Conservation (phyloP, 805 yeast species). For the Yarrowia hollandica region DNA sequence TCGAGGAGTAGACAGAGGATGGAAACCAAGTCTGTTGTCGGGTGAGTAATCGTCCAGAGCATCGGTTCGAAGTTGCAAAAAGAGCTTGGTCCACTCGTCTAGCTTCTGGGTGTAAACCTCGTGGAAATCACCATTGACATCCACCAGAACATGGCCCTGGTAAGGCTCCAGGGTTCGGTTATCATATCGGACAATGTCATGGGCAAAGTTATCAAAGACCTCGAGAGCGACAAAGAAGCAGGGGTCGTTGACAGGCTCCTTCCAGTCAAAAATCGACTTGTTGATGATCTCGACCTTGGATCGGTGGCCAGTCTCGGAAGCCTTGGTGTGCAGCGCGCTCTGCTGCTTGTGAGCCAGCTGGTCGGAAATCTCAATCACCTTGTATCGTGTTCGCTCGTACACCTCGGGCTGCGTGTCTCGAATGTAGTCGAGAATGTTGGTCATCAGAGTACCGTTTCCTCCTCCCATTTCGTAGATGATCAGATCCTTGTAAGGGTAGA, state of each 20-base stretch:
- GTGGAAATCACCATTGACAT: constrained; percentile 69
- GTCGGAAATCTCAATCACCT: constrained; percentile 68
- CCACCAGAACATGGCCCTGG: constrained; percentile 76
- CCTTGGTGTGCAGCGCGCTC: constrained; percentile 40
- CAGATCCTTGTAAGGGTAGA: constrained; percentile 69
- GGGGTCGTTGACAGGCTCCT: constrained; percentile 56
- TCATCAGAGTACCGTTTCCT: constrained; percentile 86
- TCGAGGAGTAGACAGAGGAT: constrained; percentile 60
- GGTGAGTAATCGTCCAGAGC: constrained; percentile 36
- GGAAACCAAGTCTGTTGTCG: constrained; percentile 45
- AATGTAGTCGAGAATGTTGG: constrained; percentile 66
- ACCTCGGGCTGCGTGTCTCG: constrained; percentile 66
- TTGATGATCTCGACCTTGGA: constrained; percentile 65
- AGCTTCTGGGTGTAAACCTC: constrained; percentile 68
- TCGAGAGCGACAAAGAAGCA: constrained; percentile 79
- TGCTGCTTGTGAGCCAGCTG: constrained; percentile 61
- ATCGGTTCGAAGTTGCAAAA: constrained; percentile 54
- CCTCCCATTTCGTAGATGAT: constrained; percentile 86
- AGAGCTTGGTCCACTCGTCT: constrained; percentile 51
- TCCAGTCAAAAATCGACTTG: constrained; percentile 76
- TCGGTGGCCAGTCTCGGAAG: constrained; percentile 49
- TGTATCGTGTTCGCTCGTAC: constrained; percentile 65
- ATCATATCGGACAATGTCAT: constrained; percentile 78
- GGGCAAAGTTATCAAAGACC: constrained; percentile 81
- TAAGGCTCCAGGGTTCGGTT: constrained; percentile 62